Percentiles rank a stretch among this genome's conserved stretches.
These are phyloP conservation scores for Digitaria exilis DNA, from an alignment of 202 grass and related monocot genomes.

Conservation along the genomic window DNA sequence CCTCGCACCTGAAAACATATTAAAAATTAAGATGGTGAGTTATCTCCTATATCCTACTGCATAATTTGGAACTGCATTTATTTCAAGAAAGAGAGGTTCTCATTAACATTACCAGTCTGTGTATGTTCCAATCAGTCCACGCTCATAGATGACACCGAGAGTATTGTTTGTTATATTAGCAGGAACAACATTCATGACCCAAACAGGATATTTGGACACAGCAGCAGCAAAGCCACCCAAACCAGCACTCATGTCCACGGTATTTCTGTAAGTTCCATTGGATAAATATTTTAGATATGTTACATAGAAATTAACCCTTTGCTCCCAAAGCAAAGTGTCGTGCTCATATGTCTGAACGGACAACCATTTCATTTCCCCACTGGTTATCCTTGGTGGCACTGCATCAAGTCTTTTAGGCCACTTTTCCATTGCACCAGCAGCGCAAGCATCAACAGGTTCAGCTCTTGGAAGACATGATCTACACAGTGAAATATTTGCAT, in stretches of 20 bases:
- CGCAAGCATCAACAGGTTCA: constrained; percentile 43
- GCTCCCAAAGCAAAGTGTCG: constrained; percentile 66
- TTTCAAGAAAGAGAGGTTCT: constrained; percentile 8
- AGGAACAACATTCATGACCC: constrained; percentile 98
- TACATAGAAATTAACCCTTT: constrained; percentile 60
- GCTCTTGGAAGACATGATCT: constrained; percentile 64
- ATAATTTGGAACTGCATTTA: neutral
- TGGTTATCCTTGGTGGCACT: constrained; percentile 69
- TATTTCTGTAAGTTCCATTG: constrained; percentile 74
- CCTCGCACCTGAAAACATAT: constrained; percentile 69
- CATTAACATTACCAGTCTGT: constrained; percentile 72
- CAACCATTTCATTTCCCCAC: constrained; percentile 49
- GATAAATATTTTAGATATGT: constrained; percentile 57
- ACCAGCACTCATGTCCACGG: constrained; percentile 93
- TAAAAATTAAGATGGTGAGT: neutral
- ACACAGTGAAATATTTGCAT: constrained; percentile 70
- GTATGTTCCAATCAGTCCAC: constrained; percentile 88
- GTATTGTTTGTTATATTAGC: constrained; percentile 68
- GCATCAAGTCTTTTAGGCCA: constrained; percentile 80
- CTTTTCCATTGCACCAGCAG: constrained; percentile 56
- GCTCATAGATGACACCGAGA: constrained; percentile 82
- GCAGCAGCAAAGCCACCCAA: constrained; percentile 85
- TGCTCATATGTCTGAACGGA: constrained; percentile 56
- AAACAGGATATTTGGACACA: constrained; percentile 80
- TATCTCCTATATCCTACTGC: constrained; percentile 19